Conservation (phyloP, 202 grass and related monocot genomes). For the Zizania palustris region DNA sequence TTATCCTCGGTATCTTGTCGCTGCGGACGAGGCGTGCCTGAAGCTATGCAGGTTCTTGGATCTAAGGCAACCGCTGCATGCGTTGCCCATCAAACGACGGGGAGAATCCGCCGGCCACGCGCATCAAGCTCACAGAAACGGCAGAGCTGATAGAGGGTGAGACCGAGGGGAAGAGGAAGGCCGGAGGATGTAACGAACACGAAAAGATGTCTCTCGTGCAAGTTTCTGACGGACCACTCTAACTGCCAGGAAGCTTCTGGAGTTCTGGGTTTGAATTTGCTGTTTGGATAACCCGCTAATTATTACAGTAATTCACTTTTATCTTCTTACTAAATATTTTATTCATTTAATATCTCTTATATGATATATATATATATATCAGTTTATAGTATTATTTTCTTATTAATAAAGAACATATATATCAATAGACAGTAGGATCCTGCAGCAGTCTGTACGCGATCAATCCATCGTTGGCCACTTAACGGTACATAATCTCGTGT, state of each 20-base stretch:
- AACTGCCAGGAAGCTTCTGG: conserved; percentile 41
- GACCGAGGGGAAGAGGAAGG: no score
- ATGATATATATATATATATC: no score
- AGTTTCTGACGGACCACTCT: background rate
- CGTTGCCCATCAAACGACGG: conserved; percentile 91
- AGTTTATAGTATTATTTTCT: no score
- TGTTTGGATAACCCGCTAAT: background rate
- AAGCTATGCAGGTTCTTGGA: conserved; percentile 53
- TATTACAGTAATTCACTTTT: no score
- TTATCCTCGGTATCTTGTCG: no score
- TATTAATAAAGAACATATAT: no score
- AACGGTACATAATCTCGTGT: background rate
- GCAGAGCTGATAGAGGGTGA: conserved; percentile 23
- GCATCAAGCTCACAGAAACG: conserved; percentile 38
- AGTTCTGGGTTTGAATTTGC: background rate
- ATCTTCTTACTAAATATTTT: no score
- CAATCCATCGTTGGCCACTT: conserved; percentile 3
- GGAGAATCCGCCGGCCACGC: conserved; percentile 36
- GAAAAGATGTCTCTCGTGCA: background rate
- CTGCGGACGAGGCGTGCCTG: no score
- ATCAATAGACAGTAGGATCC: conserved; percentile 34
- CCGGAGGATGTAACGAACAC: background rate
- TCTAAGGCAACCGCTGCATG: conserved; percentile 77
- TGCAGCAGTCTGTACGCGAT: conserved; percentile 53
- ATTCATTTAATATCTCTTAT: no score